Evolutionary conservation across 2,329 filamentous ascomycete species (phyloP).

Genomic region (Claviceps pazoutovae): DNA sequence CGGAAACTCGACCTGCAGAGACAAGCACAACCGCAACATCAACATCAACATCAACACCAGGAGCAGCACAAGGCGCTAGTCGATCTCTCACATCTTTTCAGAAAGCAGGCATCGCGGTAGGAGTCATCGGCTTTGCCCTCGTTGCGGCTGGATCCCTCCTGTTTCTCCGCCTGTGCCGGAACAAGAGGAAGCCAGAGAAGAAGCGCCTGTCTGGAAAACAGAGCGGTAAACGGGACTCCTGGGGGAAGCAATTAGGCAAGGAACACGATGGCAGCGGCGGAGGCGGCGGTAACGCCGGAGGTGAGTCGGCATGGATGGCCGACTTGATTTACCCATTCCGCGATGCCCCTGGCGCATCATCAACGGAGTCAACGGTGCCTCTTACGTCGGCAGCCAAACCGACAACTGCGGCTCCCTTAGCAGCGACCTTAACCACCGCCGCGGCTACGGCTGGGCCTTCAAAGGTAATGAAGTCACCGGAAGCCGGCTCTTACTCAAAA

Average conservation of each 20-base stretch:
- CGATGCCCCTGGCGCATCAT: slow-evolving; percentile 7
- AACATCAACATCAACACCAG: slow-evolving; percentile 1
- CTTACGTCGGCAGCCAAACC: neutral
- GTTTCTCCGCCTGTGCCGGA: slow-evolving; percentile 27
- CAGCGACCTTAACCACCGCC: neutral
- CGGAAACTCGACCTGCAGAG: slow-evolving; percentile 3
- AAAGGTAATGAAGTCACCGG: neutral
- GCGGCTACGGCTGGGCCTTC: neutral
- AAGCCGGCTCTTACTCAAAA: slow-evolving; percentile 2
- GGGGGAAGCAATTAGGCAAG: slow-evolving; percentile 19
- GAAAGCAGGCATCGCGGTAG: slow-evolving; percentile 45
- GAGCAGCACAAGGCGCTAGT: slow-evolving; percentile 6
- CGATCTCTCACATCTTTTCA: slow-evolving; percentile 25
- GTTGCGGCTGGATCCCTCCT: slow-evolving; percentile 35
- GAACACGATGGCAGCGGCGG: slow-evolving; percentile 7
- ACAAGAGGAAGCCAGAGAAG: slow-evolving; percentile 20
- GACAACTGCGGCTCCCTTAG: neutral
- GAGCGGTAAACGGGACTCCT: slow-evolving; percentile 19
- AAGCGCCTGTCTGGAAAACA: slow-evolving; percentile 1
- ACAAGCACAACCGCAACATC: neutral
- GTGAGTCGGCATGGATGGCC: slow-evolving; percentile 13
- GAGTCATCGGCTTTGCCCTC: slow-evolving; percentile 33
- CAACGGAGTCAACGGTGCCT: neutral
- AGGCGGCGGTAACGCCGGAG: neutral
- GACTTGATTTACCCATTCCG: slow-evolving; percentile 12